Base-by-base conservation (phyloP, 371 early-diverging fungal species). In the Mucor indicus region DNA sequence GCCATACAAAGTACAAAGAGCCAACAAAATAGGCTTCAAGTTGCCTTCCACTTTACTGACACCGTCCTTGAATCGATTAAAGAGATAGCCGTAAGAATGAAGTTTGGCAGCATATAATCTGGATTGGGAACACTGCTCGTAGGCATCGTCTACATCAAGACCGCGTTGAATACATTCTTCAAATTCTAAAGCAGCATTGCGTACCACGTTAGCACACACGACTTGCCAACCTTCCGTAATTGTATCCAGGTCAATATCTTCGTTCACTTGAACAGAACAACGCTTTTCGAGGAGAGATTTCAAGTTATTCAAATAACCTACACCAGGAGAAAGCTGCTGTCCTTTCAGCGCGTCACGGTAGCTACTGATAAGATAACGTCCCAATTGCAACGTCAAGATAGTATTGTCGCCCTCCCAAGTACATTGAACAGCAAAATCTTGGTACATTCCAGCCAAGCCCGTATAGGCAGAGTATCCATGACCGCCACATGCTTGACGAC, bases 381-480 rank as follows among this genome's bases (percentile, higher is more conserved):
- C 94, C 21, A 89, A 77, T 59, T 95, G 95, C 43, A 93, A 80
- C 1, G 92, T 89, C 64, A 93, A 71, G 44, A 95, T 90, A 44
- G 93, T 93, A 67, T 93, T 93, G 70, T 90, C 91, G 53, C 90
- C 90, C 62, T 90, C 94, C 94, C 93, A 92, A 33, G 94, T 92
- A 71, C 93, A 92, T 58, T 93, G 93, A 21, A 93, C 93, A 25
- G 92, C 91, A 72, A 93, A 95, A 68, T 93, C 92, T 49, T 83
- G 79, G 70, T 91, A 91, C 63, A 90, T 83, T 30, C 79, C 79
- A 37, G 94, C 85, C 25, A 95, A 79, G 0, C 93, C 95, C 3
- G 91, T 89, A 77, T 93, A 93, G 17, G 89, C 80, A 29, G 89
- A 88, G 72, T 95, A 95, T 10, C 95, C 95, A 58, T 93, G 95